Evolutionary conservation across 2,329 filamentous ascomycete genomes (phyloP).

Genomic region (Madurella mycetomatis): DNA sequence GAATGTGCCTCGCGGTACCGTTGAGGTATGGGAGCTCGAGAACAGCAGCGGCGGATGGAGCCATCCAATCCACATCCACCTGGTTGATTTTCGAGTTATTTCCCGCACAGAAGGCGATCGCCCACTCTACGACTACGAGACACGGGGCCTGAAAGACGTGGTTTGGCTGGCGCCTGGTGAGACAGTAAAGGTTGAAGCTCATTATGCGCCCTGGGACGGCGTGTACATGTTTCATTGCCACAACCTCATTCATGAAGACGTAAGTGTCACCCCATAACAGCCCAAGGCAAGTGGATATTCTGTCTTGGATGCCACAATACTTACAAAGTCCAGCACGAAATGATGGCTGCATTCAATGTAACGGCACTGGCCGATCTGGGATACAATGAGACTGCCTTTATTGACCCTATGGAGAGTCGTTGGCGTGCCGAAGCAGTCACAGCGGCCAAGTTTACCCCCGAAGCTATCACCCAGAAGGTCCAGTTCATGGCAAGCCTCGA

Average conservation of each 20-base stretch:
- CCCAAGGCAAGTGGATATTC: too few species aligned
- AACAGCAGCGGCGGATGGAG: conserved; percentile 41
- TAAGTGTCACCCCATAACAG: background rate
- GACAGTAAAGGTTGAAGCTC: conserved; percentile 40
- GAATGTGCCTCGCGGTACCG: conserved; percentile 35
- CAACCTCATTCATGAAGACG: conserved; percentile 38
- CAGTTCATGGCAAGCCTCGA: conserved; percentile 31
- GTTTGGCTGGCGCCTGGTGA: conserved; percentile 44
- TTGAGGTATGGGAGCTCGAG: conserved; percentile 41
- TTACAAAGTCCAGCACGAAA: conserved; percentile 28
- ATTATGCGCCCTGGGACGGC: conserved; percentile 29
- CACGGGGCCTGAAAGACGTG: conserved; percentile 48
- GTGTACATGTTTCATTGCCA: conserved; percentile 40
- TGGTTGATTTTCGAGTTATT: conserved; percentile 50
- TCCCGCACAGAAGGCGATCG: conserved; percentile 39
- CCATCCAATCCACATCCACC: conserved; percentile 50
- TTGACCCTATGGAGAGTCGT: conserved; percentile 35
- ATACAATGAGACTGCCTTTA: conserved; percentile 32
- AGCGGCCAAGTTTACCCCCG: conserved; percentile 25
- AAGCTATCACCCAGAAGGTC: conserved; percentile 29
- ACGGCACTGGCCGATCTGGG: conserved; percentile 34
- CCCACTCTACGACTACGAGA: conserved; percentile 43
- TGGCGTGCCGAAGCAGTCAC: conserved; percentile 32
- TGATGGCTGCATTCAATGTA: conserved; percentile 44
- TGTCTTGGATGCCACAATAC: background rate